Evolutionary conservation across 2,329 filamentous ascomycete genomes (phyloP).

Genomic region (Pseudogymnoascus sp.): DNA sequence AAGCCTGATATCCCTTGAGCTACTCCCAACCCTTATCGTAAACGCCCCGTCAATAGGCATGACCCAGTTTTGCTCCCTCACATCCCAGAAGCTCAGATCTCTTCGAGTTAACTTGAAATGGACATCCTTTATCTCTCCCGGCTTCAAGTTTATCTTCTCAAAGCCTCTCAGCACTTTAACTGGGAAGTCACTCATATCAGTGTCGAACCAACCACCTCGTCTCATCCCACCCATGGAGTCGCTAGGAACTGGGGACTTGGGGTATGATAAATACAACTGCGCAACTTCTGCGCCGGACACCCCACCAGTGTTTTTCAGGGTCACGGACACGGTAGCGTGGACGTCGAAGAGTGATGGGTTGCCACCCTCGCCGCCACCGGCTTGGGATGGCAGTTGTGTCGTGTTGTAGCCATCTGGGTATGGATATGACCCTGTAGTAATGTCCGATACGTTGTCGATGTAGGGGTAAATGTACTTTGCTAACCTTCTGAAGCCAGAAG

Average conservation of each 20-base stretch:
- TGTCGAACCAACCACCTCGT: conserved; percentile 24
- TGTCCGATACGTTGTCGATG: conserved; percentile 27
- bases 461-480: conserved; percentile 65
- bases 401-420: conserved; percentile 42
- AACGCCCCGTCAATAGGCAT: conserved; percentile 44
- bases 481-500: conserved; percentile 47
- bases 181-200: conserved; percentile 49
- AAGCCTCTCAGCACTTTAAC: conserved; percentile 64
- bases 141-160: conserved; percentile 56
- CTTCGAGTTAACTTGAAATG: conserved; percentile 55
- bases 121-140: conserved; percentile 46
- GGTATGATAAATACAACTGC: conserved; percentile 50
- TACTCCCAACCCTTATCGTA: conserved; percentile 35
- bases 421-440: conserved; percentile 35
- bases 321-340: conserved; percentile 47
- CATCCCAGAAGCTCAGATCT: conserved; percentile 68
- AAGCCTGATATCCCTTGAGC: conserved; percentile 31
- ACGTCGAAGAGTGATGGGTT: conserved; percentile 50
- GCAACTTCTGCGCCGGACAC: conserved; percentile 46
- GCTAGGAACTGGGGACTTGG: conserved; percentile 25
- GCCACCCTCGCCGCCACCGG: conserved; percentile 56
- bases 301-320: conserved; percentile 51
- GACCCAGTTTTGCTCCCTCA: conserved; percentile 61
- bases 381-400: conserved; percentile 43
- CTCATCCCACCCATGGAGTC: conserved; percentile 65